Evolutionary conservation across 768 basidiomycete genomes (phyloP).

Genomic region (Lactarius trivialis): DNA sequence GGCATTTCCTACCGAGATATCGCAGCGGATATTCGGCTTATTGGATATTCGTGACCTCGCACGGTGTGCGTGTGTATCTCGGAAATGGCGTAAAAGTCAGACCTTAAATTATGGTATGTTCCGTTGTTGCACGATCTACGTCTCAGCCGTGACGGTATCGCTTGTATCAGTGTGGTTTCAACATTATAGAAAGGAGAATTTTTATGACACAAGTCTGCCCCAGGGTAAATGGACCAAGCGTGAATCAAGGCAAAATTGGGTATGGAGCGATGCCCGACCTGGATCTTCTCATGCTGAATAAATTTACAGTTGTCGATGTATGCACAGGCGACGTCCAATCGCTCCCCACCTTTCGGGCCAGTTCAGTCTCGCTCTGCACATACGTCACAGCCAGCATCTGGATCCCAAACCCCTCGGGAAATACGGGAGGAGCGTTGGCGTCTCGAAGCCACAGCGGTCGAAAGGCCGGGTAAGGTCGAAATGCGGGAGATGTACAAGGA

Average conservation of each 20-base stretch:
- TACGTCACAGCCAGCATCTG: conserved; percentile 43
- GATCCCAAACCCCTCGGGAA: conserved; percentile 75
- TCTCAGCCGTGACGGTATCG: background rate
- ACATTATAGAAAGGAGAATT: conserved; percentile 80
- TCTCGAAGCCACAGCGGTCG: conserved; percentile 43
- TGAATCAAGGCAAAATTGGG: conserved; percentile 94
- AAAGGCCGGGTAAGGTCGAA: conserved; percentile 67
- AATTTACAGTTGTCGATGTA: conserved; percentile 4
- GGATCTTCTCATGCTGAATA: background rate
- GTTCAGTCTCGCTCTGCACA: conserved; percentile 37
- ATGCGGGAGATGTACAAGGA: conserved; percentile 93
- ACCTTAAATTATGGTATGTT: conserved; percentile 81
- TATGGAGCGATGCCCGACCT: conserved; percentile 29
- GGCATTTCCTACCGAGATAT: conserved; percentile 72
- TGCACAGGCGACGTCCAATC: conserved; percentile 20
- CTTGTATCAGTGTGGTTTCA: conserved; percentile 80
- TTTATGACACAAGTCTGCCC: conserved; percentile 72
- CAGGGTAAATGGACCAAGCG: conserved; percentile 87
- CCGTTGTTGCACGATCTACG: background rate
- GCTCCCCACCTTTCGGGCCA: conserved; percentile 36
- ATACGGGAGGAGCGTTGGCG: conserved; percentile 73
- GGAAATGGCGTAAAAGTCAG: conserved; percentile 85
- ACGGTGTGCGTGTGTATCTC: conserved; percentile 71
- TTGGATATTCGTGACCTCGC: conserved; percentile 63
- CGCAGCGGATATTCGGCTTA: conserved; percentile 66